Conservation (phyloP, 2,329 filamentous ascomycete genomes). For the Stachybotrys chlorohalonatus region DNA sequence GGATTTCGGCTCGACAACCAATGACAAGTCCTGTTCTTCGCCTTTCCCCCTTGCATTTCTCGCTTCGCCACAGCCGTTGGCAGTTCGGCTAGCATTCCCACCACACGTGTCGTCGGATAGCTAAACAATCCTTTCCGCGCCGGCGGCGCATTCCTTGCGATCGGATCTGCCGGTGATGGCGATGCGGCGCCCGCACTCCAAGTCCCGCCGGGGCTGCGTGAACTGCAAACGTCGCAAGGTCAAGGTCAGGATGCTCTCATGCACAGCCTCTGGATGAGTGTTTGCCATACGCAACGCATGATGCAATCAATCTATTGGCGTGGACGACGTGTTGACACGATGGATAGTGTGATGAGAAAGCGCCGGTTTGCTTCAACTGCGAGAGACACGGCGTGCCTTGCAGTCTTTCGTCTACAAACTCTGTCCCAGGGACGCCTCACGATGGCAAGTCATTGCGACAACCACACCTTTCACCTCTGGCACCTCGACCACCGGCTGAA, state of each 20-base stretch:
- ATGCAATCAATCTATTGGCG: background rate
- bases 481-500: background rate
- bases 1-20: background rate
- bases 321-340: background rate
- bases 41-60: background rate
- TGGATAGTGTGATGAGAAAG: slow-evolving; percentile 13
- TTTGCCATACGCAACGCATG: too few species aligned
- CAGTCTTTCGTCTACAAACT: slow-evolving; percentile 10
- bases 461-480: background rate
- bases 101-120: background rate
- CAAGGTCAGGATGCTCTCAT: slow-evolving; percentile 11
- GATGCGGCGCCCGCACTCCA: slow-evolving; percentile 15
- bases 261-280: background rate
- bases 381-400: slow-evolving; percentile 16
- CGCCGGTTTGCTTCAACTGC: slow-evolving; percentile 20
- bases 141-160: slow-evolving; percentile 1
- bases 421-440: background rate
- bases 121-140: background rate
- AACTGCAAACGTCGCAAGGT: slow-evolving; percentile 23
- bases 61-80: background rate
- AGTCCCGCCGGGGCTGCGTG: slow-evolving; percentile 20
- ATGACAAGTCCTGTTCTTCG: background rate
- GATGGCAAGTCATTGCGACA: background rate
- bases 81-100: background rate
- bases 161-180: background rate